These are phyloP conservation scores for Botrytis paeoniae DNA, from an alignment of 2,329 filamentous ascomycete genomes.

Conservation along the genomic window DNA sequence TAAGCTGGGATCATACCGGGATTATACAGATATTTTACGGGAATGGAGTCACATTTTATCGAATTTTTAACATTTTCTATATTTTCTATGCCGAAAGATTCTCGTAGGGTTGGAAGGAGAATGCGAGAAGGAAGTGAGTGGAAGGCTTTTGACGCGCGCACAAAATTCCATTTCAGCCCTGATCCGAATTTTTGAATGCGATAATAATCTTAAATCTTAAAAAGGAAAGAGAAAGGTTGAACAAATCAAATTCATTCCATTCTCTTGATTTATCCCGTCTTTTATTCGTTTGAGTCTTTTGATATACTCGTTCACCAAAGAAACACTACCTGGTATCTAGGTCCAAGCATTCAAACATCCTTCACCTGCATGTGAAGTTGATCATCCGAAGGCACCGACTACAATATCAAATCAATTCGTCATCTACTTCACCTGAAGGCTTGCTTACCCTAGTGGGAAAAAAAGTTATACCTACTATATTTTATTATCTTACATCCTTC, in stretches of 20 bases:
- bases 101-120: background rate
- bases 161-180: background rate
- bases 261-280: background rate
- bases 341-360: background rate
- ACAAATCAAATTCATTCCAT: background rate
- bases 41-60: constrained; percentile 10
- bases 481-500: background rate
- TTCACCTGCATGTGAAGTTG: background rate
- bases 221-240: background rate
- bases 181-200: background rate
- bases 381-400: constrained; percentile 22
- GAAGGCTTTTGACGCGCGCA: background rate
- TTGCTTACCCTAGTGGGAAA: background rate
- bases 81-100: constrained; percentile 18
- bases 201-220: background rate
- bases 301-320: background rate
- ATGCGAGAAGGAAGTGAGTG: background rate
- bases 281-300: background rate
- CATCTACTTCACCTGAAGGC: constrained; percentile 4
- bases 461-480: background rate
- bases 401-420: constrained; percentile 10
- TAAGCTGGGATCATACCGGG: background rate
- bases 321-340: background rate
- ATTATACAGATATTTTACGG: background rate
- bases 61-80: background rate